These are phyloP conservation scores for Hymenoscyphus scutula DNA, from an alignment of 2,329 filamentous ascomycete genomes.

Conservation along the genomic window DNA sequence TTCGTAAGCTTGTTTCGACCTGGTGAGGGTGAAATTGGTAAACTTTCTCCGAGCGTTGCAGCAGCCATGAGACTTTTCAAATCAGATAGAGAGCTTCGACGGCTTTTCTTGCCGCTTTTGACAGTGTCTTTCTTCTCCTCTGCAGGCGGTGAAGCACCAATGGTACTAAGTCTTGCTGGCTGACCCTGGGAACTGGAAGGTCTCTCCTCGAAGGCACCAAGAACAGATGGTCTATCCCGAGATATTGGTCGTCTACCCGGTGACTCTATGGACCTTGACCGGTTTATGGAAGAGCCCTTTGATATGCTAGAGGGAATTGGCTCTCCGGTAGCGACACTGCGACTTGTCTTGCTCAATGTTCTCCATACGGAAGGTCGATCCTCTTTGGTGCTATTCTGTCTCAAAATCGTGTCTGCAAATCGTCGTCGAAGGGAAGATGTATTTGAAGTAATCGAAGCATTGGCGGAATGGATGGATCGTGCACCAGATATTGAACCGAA, in stretches of 20 bases:
- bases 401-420: conserved; percentile 73
- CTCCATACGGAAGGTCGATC: conserved; percentile 77
- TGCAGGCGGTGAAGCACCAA: conserved; percentile 34
- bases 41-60: conserved; percentile 49
- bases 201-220: conserved; percentile 62
- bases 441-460: conserved; percentile 79
- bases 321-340: conserved; percentile 58
- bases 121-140: conserved; percentile 45
- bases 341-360: conserved; percentile 79
- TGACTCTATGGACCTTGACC: conserved; percentile 76
- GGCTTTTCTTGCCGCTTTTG: conserved; percentile 66
- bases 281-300: conserved; percentile 61
- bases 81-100: conserved; percentile 89
- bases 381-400: conserved; percentile 75
- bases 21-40: conserved; percentile 34
- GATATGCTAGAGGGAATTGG: conserved; percentile 55
- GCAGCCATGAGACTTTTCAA: conserved; percentile 67
- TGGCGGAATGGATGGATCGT: conserved; percentile 36
- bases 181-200: conserved; percentile 55
- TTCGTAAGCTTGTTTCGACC: conserved; percentile 24
- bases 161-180: conserved; percentile 31
- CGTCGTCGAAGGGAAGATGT: conserved; percentile 81
- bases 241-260: conserved; percentile 55
- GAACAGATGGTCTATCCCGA: conserved; percentile 58
- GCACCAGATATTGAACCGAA: conserved; percentile 31